Base-by-base conservation (phyloP, 257 asterid species). In the Knoxia roxburghii region DNA sequence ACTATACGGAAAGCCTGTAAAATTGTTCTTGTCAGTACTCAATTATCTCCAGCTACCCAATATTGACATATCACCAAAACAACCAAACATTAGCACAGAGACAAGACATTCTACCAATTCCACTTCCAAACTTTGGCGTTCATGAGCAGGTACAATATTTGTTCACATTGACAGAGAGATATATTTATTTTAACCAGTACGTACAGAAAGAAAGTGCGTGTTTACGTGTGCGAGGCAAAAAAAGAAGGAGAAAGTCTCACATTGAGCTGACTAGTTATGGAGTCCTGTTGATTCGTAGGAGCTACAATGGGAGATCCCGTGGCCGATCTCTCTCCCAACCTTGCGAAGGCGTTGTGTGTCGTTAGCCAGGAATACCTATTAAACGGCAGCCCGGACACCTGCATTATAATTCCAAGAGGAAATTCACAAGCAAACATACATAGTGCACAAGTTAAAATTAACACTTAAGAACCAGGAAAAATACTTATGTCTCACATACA, bases 331-430 rank as follows among this genome's bases (percentile, higher is more conserved):
- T 73, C 84, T 55, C 93, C 93, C 75, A 85, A 41, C 83, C 75
- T 86, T 21, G 97, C 96, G 37, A 85, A 88, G 32, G 99, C 73
- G 61, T 88, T 90, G 83, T 88, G 98, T 33, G 97, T 85, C 3
- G 95, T 93, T 66, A 93, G 76, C 97, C 98, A 93, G 12, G 97
- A 65, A 73, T 93, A 93, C 41, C 97, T 82, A 81, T 90, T 88
- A 65, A 79, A 86, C 71, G 98, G 98, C 85, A 93, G 69, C 49
- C 89, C 89, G 68, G 77, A 82, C 82, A 83, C 91, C 98, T 91
- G 58, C 51, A 68, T 73, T 58, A 55, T 43, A 68, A 37, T 72
- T 54, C 50, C 67, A 75, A 72, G 32, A 63, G 41, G 24, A 76
- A 69, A 61, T 17, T 35, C 66, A 75, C 53, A 40, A 65, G 52